Percentiles rank a stretch among this genome's conserved stretches.
phyloP scores from a whole-genome alignment of 352 stramenopile species.

The Pythium grandisporangium region DNA sequence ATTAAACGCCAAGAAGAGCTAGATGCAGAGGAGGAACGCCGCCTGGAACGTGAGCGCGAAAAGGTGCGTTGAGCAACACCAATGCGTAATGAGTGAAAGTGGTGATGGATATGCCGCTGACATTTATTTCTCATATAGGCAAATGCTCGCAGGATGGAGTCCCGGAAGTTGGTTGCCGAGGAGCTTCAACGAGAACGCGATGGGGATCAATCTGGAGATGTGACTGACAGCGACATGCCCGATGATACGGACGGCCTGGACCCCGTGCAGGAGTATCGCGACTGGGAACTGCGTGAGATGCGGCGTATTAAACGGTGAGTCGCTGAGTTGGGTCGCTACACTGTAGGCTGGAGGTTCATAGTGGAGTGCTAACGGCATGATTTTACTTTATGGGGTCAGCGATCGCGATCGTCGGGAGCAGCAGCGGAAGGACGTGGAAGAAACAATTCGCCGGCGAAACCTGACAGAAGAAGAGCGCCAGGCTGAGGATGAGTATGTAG shows the following conservation, averaged over 20 bases:
- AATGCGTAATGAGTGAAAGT: too few species aligned
- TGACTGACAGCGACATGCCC: conserved; percentile 82
- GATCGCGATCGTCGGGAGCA: conserved; percentile 80
- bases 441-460: conserved; percentile 83
- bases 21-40: conserved; percentile 60
- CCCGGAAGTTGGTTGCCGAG: conserved; percentile 66
- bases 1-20: conserved; percentile 76
- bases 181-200: conserved; percentile 64
- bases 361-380: too few species aligned
- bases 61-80: conserved; percentile 18
- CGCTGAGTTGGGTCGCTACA: too few species aligned
- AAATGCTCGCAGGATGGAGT: conserved; percentile 54
- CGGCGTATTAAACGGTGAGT: conserved; percentile 82
- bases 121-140: conserved; percentile 11
- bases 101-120: too few species aligned
- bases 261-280: conserved; percentile 85
- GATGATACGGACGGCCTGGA: conserved; percentile 87
- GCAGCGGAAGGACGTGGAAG: conserved; percentile 72
- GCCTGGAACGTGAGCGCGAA: conserved; percentile 37
- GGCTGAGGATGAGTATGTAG: conserved; percentile 86
- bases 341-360: too few species aligned
- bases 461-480: conserved; percentile 95
- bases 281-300: conserved; percentile 94
- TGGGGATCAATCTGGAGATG: conserved; percentile 20
- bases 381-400: conserved; percentile 21